Evolutionary conservation across 306 rosid genomes (phyloP).

Genomic region (Parietaria judaica): DNA sequence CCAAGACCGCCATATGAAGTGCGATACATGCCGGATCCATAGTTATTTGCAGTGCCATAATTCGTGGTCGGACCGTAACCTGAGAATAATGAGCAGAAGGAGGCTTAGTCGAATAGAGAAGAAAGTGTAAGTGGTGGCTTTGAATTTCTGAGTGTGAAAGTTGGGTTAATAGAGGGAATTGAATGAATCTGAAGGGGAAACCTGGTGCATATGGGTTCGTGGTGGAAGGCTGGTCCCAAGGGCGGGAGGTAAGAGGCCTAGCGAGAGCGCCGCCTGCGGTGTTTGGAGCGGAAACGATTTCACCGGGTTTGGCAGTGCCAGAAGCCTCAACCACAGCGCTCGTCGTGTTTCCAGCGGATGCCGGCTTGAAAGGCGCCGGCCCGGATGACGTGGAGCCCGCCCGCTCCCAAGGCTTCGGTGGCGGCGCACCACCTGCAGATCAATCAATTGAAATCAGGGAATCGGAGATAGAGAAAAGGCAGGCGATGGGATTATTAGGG

Average conservation of each 20-base stretch:
- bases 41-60: slow-evolving; percentile 37
- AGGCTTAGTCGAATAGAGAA: slow-evolving; percentile 7
- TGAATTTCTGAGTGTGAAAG: no score
- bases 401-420: slow-evolving; percentile 94
- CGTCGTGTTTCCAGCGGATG: slow-evolving; percentile 79
- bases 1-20: slow-evolving; percentile 44
- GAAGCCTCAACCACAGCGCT: slow-evolving; percentile 95
- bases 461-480: not conserved
- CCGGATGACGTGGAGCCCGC: slow-evolving; percentile 74
- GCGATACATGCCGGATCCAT: slow-evolving; percentile 60
- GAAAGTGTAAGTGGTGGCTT: not conserved
- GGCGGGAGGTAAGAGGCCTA: slow-evolving; percentile 85
- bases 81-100: slow-evolving; percentile 6
- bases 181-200: not conserved
- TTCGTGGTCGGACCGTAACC: slow-evolving; percentile 72
- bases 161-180: no score
- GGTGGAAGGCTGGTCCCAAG: slow-evolving; percentile 82
- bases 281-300: slow-evolving; percentile 55
- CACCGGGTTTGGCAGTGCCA: slow-evolving; percentile 92
- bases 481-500: not conserved
- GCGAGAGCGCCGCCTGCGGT: slow-evolving; percentile 40
- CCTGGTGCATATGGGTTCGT: slow-evolving; percentile 56
- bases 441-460: not conserved
- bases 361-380: slow-evolving; percentile 80
- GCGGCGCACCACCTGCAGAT: slow-evolving; percentile 63